Conservation (phyloP, 23 red algal genomes). For the Gracilaria domingensis region DNA sequence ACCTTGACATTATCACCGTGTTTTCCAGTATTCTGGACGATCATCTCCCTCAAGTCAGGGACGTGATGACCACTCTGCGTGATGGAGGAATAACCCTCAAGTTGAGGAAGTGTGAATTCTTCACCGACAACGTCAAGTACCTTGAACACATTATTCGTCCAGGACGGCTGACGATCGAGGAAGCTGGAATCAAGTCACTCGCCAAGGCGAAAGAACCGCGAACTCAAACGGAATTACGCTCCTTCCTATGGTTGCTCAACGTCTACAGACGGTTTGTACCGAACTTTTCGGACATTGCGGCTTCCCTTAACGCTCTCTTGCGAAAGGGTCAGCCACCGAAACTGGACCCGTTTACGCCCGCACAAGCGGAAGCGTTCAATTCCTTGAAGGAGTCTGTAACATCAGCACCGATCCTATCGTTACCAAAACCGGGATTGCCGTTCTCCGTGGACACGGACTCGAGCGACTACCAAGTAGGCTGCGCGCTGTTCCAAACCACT, state of each 20-base stretch:
- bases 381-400: conserved; percentile 4
- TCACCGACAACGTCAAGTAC: conserved; percentile 2
- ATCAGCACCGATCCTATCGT: not conserved
- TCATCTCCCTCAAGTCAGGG: no score
- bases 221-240: conserved; percentile 5
- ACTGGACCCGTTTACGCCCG: not conserved
- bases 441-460: not conserved
- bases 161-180: conserved; percentile 1
- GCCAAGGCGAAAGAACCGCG: conserved; percentile 1
- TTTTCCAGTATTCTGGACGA: no score
- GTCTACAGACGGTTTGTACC: conserved; percentile 11
- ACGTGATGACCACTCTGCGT: no score
- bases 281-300: conserved; percentile 1
- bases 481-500: not conserved
- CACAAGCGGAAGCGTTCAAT: not conserved
- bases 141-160: not conserved
- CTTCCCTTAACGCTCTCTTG: not conserved
- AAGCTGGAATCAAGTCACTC: not conserved
- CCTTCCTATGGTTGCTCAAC: not conserved
- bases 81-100: no score
- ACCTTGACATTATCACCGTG: no score
- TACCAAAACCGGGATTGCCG: not conserved
- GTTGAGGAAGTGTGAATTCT: no score
- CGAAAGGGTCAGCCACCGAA: not conserved
- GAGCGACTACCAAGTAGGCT: conserved; percentile 3